Evolutionary conservation across 768 basidiomycete species (phyloP).

Genomic region (Mycena albidolilacea): DNA sequence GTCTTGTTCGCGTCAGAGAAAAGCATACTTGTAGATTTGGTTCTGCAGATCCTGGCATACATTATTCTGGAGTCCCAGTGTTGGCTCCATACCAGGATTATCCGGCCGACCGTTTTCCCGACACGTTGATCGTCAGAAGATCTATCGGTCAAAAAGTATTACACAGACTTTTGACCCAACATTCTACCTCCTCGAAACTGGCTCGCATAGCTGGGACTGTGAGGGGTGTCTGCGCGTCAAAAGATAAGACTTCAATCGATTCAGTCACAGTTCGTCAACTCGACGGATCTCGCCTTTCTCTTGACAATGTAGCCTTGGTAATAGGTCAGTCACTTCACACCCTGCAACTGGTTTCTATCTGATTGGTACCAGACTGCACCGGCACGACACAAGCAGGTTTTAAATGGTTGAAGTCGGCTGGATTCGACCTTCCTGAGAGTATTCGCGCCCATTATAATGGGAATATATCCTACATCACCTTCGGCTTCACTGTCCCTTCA

Average conservation of each 20-base stretch:
- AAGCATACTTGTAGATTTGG: too few relatives aligned
- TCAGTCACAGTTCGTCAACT: neutral
- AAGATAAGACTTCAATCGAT: neutral
- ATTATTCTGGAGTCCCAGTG: neutral
- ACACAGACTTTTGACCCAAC: neutral
- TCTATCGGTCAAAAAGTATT: neutral
- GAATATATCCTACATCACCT: slow-evolving; percentile 22
- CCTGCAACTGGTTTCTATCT: neutral
- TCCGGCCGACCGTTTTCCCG: neutral
- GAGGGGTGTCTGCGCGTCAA: neutral
- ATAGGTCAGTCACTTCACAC: neutral
- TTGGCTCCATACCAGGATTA: neutral
- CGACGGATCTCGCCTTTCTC: neutral
- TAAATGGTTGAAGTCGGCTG: slow-evolving; percentile 31
- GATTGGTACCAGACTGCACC: neutral
- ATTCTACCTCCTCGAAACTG: neutral
- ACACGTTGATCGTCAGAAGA: neutral
- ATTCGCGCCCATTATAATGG: slow-evolving; percentile 19
- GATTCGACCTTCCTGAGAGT: neutral
- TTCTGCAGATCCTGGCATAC: neutral
- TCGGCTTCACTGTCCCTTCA: slow-evolving; percentile 9
- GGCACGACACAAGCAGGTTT: slow-evolving; percentile 3
- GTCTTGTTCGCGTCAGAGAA: neutral
- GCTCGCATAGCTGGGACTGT: neutral
- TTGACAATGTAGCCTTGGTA: neutral